Percentiles rank a stretch among this genome's conserved stretches.
Evolutionary conservation across 2,329 filamentous ascomycete species (phyloP).

Genomic region (Penicillium rolfsii): DNA sequence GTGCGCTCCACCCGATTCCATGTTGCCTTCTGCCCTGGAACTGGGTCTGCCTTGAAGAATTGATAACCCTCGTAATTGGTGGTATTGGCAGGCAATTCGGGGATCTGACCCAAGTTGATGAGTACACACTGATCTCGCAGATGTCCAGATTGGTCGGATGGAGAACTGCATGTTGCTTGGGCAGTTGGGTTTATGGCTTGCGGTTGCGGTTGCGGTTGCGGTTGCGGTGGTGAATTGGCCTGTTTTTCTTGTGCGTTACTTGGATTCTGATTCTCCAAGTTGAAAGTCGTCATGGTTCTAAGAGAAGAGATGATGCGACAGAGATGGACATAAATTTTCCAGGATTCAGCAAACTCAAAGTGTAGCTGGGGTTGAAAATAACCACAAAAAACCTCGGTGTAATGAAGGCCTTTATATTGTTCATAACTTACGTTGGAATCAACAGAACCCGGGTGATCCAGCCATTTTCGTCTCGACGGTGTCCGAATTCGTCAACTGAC

Average conservation of each 20-base stretch:
- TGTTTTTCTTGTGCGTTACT: slow-evolving; percentile 7
- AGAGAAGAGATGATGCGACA: slow-evolving; percentile 12
- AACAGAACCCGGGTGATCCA: too few relatives aligned
- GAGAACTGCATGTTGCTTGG: slow-evolving; percentile 1
- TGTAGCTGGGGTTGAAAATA: background rate
- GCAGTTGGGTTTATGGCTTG: slow-evolving; percentile 1
- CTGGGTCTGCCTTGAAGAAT: slow-evolving; percentile 39
- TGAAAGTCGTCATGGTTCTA: slow-evolving; percentile 17
- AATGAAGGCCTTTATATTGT: too few relatives aligned
- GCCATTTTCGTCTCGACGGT: too few relatives aligned
- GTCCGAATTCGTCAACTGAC: too few relatives aligned
- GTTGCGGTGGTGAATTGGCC: too few relatives aligned
- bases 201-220: background rate
- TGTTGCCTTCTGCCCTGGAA: slow-evolving; percentile 33
- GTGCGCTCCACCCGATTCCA: slow-evolving; percentile 38
- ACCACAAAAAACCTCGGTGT: too few relatives aligned
- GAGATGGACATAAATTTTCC: slow-evolving; percentile 11
- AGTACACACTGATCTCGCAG: background rate
- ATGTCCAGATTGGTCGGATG: background rate
- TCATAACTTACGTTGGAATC: too few relatives aligned
- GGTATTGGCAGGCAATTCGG: slow-evolving; percentile 16
- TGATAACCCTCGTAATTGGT: slow-evolving; percentile 40
- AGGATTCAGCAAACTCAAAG: background rate
- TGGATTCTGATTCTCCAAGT: slow-evolving; percentile 1
- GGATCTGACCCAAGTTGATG: background rate